A percentile compares a stretch with the other conserved stretches of the same genome.
These are phyloP conservation scores for Metschnikowia anglica DNA, from an alignment of 805 yeast genomes.

Conservation along the genomic window DNA sequence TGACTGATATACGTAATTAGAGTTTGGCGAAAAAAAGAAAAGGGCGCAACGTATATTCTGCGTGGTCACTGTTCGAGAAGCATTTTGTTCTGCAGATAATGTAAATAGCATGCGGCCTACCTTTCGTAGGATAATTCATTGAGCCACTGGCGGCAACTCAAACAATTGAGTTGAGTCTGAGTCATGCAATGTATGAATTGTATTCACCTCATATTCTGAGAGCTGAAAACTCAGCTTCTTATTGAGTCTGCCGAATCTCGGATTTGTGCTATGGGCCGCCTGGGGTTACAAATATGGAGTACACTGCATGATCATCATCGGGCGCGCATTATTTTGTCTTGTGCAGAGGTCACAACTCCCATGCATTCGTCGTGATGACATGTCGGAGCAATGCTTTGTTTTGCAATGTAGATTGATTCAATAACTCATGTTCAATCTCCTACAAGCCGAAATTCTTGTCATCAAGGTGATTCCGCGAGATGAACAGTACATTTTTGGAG, in stretches of 20 bases:
- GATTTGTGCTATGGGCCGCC: constrained; percentile 4
- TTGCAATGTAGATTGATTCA: too few relatives aligned
- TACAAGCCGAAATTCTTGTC: too few relatives aligned
- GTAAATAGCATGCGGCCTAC: background rate
- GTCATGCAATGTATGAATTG: background rate
- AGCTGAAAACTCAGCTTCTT: background rate
- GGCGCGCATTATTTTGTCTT: constrained; percentile 18
- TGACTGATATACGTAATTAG: constrained; percentile 2
- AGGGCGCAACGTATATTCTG: constrained; percentile 4
- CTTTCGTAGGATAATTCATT: background rate
- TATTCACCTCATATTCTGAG: too few relatives aligned
- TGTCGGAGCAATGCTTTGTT: background rate
- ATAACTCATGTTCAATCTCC: too few relatives aligned
- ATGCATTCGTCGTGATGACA: constrained; percentile 15
- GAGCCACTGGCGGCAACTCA: too few relatives aligned
- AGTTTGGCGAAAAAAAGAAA: constrained; percentile 6
- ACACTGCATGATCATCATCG: constrained; percentile 12
- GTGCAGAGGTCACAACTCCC: constrained; percentile 13
- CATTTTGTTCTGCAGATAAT: constrained; percentile 6
- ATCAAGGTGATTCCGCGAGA: too few relatives aligned
- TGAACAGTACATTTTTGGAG: background rate
- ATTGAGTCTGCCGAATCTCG: background rate
- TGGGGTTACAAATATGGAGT: constrained; percentile 11
- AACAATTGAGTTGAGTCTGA: background rate
- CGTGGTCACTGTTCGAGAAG: constrained; percentile 11